A percentile compares a stretch with the other conserved stretches of the same genome.
phyloP scores from a whole-genome alignment of 1,284 basidiomycete species.

The Omphalotus olearius region DNA sequence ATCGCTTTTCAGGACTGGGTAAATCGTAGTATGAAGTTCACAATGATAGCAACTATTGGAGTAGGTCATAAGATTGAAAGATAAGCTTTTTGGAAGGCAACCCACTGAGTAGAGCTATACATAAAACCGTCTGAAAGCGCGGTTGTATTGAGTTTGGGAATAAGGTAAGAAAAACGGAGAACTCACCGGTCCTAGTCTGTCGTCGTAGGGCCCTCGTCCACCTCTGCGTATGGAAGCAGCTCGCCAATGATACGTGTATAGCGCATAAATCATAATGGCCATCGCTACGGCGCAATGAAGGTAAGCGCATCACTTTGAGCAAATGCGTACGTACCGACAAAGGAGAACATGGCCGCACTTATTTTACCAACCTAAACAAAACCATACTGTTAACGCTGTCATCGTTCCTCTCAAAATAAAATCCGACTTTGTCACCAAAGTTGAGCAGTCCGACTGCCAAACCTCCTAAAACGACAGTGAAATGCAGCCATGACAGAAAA shows the following conservation, averaged over 20 bases:
- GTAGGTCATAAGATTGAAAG: background rate
- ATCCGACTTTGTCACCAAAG: conserved; percentile 84
- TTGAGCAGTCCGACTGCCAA: conserved; percentile 95
- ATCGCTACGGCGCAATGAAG: conserved; percentile 59
- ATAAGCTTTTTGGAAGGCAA: conserved; percentile 15
- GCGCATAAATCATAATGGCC: conserved; percentile 94
- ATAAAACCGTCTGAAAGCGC: conserved; percentile 71
- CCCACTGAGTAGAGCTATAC: conserved; percentile 79
- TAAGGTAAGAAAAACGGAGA: conserved; percentile 12
- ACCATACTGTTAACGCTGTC: background rate
- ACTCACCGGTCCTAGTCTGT: conserved; percentile 74
- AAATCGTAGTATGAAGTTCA: conserved; percentile 87
- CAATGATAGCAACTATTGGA: too few relatives aligned
- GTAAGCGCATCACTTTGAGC: conserved; percentile 8
- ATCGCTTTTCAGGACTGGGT: conserved; percentile 30
- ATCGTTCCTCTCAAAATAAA: background rate
- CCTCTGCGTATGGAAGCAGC: conserved; percentile 90
- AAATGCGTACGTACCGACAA: conserved; percentile 65
- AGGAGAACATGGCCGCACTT: conserved; percentile 88
- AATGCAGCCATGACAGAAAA: conserved; percentile 95
- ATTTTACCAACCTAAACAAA: conserved; percentile 76
- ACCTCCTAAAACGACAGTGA: conserved; percentile 91
- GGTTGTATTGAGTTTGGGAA: conserved; percentile 3
- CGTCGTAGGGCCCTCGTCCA: conserved; percentile 94
- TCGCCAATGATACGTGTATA: conserved; percentile 96